phyloP scores from a whole-genome alignment of 371 early-diverging fungal genomes.

The Vairimorpha apis region DNA sequence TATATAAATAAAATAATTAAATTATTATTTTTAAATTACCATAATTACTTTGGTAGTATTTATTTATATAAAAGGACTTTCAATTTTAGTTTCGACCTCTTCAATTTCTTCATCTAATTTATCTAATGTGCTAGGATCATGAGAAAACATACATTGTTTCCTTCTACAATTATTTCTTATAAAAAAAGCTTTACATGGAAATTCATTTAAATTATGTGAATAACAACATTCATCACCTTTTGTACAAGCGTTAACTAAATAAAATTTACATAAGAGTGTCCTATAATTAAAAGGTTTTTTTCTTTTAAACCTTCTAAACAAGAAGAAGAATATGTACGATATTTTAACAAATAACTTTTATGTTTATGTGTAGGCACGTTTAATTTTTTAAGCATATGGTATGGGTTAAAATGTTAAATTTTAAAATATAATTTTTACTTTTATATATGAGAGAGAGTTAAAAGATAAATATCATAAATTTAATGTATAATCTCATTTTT shows the following conservation, averaged over 20 bases:
- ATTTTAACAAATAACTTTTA: conserved; percentile 30
- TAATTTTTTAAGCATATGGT: conserved; percentile 31
- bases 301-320: background rate
- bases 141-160: conserved; percentile 60
- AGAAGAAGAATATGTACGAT: conserved; percentile 3
- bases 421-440: no score
- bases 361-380: conserved; percentile 29
- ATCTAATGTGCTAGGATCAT: conserved; percentile 52
- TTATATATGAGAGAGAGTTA: no score
- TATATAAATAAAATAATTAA: no score
- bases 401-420: no score
- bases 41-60: no score
- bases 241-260: conserved; percentile 59
- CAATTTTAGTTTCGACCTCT: background rate
- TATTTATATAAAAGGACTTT: conserved; percentile 12
- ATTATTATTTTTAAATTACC: no score
- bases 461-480: no score
- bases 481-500: no score
- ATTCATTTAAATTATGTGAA: conserved; percentile 59
- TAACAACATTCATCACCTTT: conserved; percentile 60
- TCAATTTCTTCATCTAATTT: conserved; percentile 39
- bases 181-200: conserved; percentile 61
- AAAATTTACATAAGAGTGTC: conserved; percentile 61
- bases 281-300: conserved; percentile 40
- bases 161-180: conserved; percentile 57